These are phyloP conservation scores for Mucor piriformis DNA, from an alignment of 371 early-diverging fungal species.

Conservation along the genomic window DNA sequence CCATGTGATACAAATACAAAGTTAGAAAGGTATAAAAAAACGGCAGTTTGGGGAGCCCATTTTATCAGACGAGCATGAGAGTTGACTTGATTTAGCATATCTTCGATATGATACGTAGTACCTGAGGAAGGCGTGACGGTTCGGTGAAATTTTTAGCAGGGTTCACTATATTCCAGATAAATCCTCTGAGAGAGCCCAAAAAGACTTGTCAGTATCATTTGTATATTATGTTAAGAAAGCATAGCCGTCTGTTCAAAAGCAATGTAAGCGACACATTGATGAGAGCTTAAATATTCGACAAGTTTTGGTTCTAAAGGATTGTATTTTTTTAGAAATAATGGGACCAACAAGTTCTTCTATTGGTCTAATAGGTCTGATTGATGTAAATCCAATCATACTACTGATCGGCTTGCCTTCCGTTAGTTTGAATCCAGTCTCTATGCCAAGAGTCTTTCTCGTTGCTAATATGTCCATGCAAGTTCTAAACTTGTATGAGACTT, in stretches of 20 bases:
- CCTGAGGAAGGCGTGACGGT: conserved; percentile 7
- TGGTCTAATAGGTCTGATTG: conserved; percentile 34
- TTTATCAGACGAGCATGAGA: conserved; percentile 1
- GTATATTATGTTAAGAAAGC: conserved; percentile 13
- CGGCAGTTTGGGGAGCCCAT: conserved; percentile 16
- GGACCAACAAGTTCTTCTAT: conserved; percentile 41
- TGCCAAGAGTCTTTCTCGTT: neutral
- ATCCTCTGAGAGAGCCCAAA: conserved; percentile 27
- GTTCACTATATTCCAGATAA: conserved; percentile 7
- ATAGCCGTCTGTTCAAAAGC: conserved; percentile 44
- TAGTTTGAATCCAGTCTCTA: neutral
- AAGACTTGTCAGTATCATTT: conserved; percentile 22
- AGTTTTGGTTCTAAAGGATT: conserved; percentile 21
- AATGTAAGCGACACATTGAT: conserved; percentile 33
- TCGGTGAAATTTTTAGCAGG: conserved; percentile 15
- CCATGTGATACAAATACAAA: conserved; percentile 41
- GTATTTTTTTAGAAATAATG: conserved; percentile 21
- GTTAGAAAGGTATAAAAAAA: conserved; percentile 28
- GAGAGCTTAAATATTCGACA: conserved; percentile 18
- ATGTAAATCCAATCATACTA: conserved; percentile 25
- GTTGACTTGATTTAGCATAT: neutral
- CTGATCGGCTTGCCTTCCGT: conserved; percentile 25
- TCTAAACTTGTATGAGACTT: neutral
- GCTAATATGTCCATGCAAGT: neutral
- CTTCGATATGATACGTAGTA: neutral